phyloP scores from a whole-genome alignment of 306 rosid species.

The Cicer bijugum region DNA sequence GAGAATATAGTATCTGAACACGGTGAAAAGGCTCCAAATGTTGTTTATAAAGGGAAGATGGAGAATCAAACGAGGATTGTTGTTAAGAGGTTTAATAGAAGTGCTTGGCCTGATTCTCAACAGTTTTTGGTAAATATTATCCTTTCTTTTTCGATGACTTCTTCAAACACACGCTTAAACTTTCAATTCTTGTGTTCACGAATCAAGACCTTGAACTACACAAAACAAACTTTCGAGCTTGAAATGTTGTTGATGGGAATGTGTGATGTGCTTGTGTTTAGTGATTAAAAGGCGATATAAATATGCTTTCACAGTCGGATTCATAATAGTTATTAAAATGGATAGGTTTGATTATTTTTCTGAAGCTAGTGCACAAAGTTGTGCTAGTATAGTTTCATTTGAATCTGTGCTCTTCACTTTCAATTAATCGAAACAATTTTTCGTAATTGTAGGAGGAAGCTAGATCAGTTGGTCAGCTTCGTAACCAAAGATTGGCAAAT shows the following conservation, averaged over 20 bases:
- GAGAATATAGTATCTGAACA: constrained; percentile 87
- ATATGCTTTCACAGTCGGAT: neutral
- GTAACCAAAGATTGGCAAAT: constrained; percentile 71
- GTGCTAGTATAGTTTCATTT: constrained; percentile 12
- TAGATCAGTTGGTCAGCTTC: constrained; percentile 77
- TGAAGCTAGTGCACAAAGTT: constrained; percentile 23
- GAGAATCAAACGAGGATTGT: constrained; percentile 77
- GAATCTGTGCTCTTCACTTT: constrained; percentile 34
- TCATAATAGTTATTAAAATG: neutral
- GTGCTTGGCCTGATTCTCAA: constrained; percentile 82
- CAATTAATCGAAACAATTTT: constrained; percentile 28
- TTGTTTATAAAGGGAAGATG: constrained; percentile 83
- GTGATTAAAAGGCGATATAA: neutral
- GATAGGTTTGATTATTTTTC: constrained; percentile 24
- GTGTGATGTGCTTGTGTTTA: neutral
- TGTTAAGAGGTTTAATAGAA: constrained; percentile 75
- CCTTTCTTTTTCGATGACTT: neutral
- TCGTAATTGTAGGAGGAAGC: constrained; percentile 68
- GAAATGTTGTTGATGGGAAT: neutral
- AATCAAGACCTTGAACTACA: constrained; percentile 23
- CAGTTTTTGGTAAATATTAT: constrained; percentile 65
- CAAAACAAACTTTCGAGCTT: neutral
- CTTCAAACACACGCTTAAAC: constrained; percentile 1
- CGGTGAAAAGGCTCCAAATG: constrained; percentile 86
- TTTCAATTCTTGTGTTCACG: constrained; percentile 4